These are phyloP conservation scores for Trichosporon ovoides DNA, from an alignment of 1,284 basidiomycete genomes.

Conservation along the genomic window DNA sequence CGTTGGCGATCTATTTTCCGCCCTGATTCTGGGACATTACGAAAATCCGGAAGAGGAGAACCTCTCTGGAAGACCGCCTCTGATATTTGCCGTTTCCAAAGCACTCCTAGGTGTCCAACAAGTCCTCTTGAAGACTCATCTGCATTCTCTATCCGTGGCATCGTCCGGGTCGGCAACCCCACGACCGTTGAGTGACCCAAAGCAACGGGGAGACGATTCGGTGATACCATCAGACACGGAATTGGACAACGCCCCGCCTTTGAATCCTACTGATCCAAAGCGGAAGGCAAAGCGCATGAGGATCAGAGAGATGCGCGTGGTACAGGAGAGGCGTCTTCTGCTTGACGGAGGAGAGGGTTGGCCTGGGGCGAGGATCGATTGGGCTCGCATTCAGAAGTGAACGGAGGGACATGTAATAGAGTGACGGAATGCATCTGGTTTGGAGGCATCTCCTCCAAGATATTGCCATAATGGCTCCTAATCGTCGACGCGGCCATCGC, in stretches of 20 bases:
- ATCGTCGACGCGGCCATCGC: not conserved
- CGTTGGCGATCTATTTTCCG: conserved; percentile 94
- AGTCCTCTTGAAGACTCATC: conserved; percentile 69
- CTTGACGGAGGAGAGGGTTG: conserved; percentile 33
- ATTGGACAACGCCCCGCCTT: conserved; percentile 52
- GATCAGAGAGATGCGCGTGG: conserved; percentile 70
- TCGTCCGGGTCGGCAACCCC: conserved; percentile 27
- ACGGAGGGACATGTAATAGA: not conserved
- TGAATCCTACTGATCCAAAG: conserved; percentile 55
- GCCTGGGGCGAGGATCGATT: conserved; percentile 34
- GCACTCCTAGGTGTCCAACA: conserved; percentile 80
- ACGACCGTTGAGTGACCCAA: conserved; percentile 25
- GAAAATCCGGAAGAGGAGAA: conserved; percentile 28
- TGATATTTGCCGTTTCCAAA: conserved; percentile 59
- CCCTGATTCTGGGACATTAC: conserved; percentile 81
- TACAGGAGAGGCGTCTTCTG: conserved; percentile 60
- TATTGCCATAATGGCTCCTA: not conserved
- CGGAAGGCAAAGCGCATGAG: conserved; percentile 67
- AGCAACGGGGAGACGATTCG: conserved; percentile 9
- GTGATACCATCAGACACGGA: conserved; percentile 61
- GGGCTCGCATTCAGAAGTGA: conserved; percentile 18
- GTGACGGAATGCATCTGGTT: no score
- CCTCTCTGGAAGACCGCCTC: conserved; percentile 21
- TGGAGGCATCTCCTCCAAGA: not conserved
- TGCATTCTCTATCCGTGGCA: conserved; percentile 42